Base-by-base conservation (phyloP, 768 basidiomycete genomes). In the Trametes gibbosa region DNA sequence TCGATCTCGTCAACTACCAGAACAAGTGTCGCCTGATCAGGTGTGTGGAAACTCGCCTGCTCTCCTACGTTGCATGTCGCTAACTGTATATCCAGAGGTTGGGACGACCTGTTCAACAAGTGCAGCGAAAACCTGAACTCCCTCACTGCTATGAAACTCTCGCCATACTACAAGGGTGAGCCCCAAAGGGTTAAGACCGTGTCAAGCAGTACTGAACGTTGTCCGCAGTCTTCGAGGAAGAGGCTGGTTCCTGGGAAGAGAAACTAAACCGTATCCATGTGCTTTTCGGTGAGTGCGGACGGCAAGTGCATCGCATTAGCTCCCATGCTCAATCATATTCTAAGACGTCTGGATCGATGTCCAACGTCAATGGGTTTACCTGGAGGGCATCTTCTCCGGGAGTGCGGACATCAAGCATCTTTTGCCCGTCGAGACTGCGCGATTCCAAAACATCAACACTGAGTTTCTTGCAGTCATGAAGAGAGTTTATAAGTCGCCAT, bases 341-440 rank as follows among this genome's bases (percentile, higher is more conserved):
- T 24, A 63, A 93, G 92, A 99, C 73, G 90, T 98, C 37, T 99
- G 97, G 97, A 97, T 99, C 65, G 97, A 99, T 66, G 97, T 99
- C 16, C 97, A 99, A 67, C 86, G 97, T 7, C 97, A 99, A 77
- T 99, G 97, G 97, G 97, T 99, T 0, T 99, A 99, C 71, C 82
- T 99, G 52, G 97, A 99, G 73, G 97, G 97, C 42, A 99, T 99
- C 66, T 99, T 99, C 75, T 93, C 96, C n/a, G 95, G 96, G 34
- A 98, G 95, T 66, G 97, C 95, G 24, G 97, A 99, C 70, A 98
- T 99, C 82, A 98, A 98, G 71, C 97, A 99, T 71, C 85, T 99
- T 14, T 86, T 99, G 25, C 97, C 97, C 0, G 90, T 98, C 61
- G 97, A 99, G 75, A 94, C 87, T 67, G 85, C 93, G n/a, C 91